Percentiles rank a stretch among this genome's conserved stretches.
phyloP scores from a whole-genome alignment of 2,329 filamentous ascomycete genomes.

The Didymellaceae sp. region DNA sequence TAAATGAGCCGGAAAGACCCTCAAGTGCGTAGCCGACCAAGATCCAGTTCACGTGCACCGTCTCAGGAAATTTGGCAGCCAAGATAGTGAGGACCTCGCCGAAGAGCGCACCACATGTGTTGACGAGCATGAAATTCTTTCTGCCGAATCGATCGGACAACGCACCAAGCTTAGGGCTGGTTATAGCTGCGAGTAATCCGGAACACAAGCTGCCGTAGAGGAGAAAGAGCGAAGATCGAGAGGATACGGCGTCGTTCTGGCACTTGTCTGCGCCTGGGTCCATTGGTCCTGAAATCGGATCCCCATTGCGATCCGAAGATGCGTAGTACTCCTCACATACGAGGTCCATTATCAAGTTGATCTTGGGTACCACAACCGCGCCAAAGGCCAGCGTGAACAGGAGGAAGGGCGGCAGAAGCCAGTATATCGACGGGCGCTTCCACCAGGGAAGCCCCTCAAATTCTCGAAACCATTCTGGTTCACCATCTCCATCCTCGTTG shows the following conservation, averaged over 20 bases:
- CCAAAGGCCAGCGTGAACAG: conserved; percentile 87
- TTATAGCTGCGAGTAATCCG: conserved; percentile 79
- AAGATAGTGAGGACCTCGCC: conserved; percentile 80
- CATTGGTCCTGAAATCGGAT: conserved; percentile 47
- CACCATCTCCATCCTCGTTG: conserved; percentile 11
- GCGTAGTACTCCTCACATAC: conserved; percentile 84
- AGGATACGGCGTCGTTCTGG: conserved; percentile 77
- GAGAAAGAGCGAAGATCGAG: conserved; percentile 77
- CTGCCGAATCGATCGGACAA: conserved; percentile 88
- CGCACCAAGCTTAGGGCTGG: conserved; percentile 81
- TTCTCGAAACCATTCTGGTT: conserved; percentile 42
- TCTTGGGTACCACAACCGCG: conserved; percentile 81
- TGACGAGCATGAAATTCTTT: conserved; percentile 73
- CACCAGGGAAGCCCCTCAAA: conserved; percentile 55
- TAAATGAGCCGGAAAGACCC: conserved; percentile 87
- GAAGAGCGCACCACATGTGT: conserved; percentile 75
- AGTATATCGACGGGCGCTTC: conserved; percentile 69
- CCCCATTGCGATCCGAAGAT: conserved; percentile 52
- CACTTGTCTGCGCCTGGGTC: conserved; percentile 67
- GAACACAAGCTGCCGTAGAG: conserved; percentile 76
- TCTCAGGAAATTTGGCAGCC: conserved; percentile 75
- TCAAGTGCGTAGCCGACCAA: conserved; percentile 79
- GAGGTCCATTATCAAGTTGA: conserved; percentile 84
- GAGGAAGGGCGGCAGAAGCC: conserved; percentile 81
- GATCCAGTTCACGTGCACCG: conserved; percentile 77